Conservation (phyloP, 257 asterid species). For the Nemophila menziesii region DNA sequence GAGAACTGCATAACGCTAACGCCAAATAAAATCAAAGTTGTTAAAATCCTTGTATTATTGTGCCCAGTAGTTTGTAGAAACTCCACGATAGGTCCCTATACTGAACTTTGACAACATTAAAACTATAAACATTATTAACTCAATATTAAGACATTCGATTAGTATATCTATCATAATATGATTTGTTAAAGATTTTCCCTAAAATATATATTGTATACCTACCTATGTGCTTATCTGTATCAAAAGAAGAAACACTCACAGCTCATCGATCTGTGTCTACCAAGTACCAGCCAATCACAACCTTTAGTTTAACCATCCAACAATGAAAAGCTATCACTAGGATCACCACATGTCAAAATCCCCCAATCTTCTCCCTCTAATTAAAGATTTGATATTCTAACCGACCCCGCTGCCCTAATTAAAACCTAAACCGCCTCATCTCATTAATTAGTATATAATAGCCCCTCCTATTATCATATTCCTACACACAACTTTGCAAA, state of each 20-base stretch:
- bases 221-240: slow-evolving; percentile 11
- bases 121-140: background rate
- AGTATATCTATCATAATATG: no score
- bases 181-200: no score
- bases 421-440: no score
- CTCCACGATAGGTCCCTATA: background rate
- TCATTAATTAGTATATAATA: no score
- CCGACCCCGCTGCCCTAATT: no score
- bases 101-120: background rate
- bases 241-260: slow-evolving; percentile 53
- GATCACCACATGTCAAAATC: slow-evolving; percentile 15
- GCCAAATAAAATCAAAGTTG: no score
- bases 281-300: slow-evolving; percentile 13
- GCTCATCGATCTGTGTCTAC: slow-evolving; percentile 18
- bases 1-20: no score
- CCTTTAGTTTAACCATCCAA: background rate
- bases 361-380: background rate
- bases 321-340: slow-evolving; percentile 13
- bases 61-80: no score
- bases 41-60: no score
- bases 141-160: background rate
- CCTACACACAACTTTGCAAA: no score
- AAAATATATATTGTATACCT: background rate
- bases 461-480: background rate
- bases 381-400: no score